A percentile compares a stretch with the other conserved stretches of the same genome.
Evolutionary conservation across 1,284 basidiomycete genomes (phyloP).

Genomic region (Boletus albobrunnescens): DNA sequence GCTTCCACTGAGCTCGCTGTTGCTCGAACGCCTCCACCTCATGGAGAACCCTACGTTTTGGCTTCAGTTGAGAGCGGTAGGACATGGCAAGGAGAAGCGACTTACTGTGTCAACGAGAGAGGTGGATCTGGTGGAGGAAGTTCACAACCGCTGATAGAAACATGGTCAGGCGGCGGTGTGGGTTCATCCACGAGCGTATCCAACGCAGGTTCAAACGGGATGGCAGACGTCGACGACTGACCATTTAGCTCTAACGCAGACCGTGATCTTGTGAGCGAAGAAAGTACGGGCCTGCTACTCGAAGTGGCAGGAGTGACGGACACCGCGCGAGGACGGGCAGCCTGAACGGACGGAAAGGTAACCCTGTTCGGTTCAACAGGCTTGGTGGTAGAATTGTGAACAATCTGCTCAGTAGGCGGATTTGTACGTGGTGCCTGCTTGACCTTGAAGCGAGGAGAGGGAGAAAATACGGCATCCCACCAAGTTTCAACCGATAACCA

Average conservation of each 20-base stretch:
- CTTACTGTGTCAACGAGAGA: constrained; percentile 59
- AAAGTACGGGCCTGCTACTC: constrained; percentile 29
- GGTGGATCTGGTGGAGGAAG: constrained; percentile 55
- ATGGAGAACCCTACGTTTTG: constrained; percentile 52
- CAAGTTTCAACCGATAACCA: constrained; percentile 73
- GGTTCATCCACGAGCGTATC: constrained; percentile 20
- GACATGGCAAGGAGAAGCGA: constrained; percentile 11
- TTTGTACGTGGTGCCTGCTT: constrained; percentile 16
- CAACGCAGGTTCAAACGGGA: constrained; percentile 21
- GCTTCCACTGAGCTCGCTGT: constrained; percentile 63
- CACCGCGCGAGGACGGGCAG: constrained; percentile 21
- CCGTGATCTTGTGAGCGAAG: constrained; percentile 45
- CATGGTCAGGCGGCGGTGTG: constrained; percentile 21
- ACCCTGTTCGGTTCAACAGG: constrained; percentile 27
- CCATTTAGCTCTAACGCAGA: constrained; percentile 39
- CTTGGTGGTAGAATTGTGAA: constrained; percentile 50
- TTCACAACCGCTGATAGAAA: constrained; percentile 48
- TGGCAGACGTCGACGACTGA: constrained; percentile 9
- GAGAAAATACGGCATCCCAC: constrained; percentile 74
- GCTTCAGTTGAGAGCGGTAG: background rate
- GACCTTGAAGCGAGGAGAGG: constrained; percentile 63
- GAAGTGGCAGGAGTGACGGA: constrained; percentile 12
- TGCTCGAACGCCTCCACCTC: constrained; percentile 55
- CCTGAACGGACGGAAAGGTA: constrained; percentile 8
- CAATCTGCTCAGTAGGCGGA: constrained; percentile 32